Percentiles rank a stretch among this genome's conserved stretches.
These are phyloP conservation scores for Thermochaetoides thermophila DNA, from an alignment of 495 filamentous ascomycete species.

Conservation along the genomic window DNA sequence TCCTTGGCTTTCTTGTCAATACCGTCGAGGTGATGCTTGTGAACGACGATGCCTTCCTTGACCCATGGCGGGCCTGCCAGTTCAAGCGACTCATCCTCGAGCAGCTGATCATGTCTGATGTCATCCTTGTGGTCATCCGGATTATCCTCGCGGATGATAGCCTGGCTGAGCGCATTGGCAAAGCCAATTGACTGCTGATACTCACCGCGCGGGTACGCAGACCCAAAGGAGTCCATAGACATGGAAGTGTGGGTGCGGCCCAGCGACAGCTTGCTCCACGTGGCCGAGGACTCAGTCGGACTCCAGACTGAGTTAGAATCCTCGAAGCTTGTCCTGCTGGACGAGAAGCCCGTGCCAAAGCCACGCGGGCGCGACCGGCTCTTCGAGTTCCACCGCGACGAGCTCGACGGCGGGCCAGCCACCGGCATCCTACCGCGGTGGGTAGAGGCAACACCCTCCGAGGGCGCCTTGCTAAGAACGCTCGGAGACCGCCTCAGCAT, in stretches of 20 bases:
- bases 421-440: slow-evolving; percentile 61
- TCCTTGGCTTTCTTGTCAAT: slow-evolving; percentile 84
- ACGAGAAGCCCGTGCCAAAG: slow-evolving; percentile 74
- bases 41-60: slow-evolving; percentile 89
- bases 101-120: slow-evolving; percentile 45
- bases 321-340: slow-evolving; percentile 85
- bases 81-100: slow-evolving; percentile 85
- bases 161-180: slow-evolving; percentile 89
- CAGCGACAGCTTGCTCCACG: slow-evolving; percentile 88
- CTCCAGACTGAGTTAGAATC: slow-evolving; percentile 85
- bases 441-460: slow-evolving; percentile 53
- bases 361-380: slow-evolving; percentile 70
- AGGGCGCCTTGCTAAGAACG: slow-evolving; percentile 75
- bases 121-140: slow-evolving; percentile 34
- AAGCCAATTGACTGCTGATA: slow-evolving; percentile 96
- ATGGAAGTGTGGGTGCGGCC: slow-evolving; percentile 80
- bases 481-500: slow-evolving; percentile 77
- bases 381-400: slow-evolving; percentile 66
- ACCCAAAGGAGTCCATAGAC: slow-evolving; percentile 78
- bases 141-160: slow-evolving; percentile 86
- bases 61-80: slow-evolving; percentile 90
- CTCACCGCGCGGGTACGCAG: slow-evolving; percentile 62
- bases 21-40: slow-evolving; percentile 89
- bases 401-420: slow-evolving; percentile 35
- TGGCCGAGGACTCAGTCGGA: slow-evolving; percentile 58